Percentiles rank a stretch among this genome's conserved stretches.
These are phyloP conservation scores for Mycena latifolia DNA, from an alignment of 768 basidiomycete genomes.

Conservation along the genomic window DNA sequence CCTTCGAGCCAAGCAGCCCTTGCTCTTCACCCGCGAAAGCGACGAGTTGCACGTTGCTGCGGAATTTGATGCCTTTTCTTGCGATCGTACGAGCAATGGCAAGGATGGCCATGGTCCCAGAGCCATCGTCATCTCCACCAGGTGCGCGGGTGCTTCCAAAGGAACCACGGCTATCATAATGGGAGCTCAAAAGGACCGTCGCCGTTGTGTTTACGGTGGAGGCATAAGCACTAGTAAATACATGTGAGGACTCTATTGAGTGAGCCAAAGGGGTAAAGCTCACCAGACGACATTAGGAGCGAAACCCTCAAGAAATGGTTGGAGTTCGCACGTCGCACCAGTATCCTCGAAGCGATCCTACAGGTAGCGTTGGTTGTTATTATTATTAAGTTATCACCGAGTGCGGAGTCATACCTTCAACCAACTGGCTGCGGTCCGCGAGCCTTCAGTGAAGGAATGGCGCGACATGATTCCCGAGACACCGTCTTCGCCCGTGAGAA, in stretches of 20 bases:
- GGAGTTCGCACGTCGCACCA: conserved; percentile 80
- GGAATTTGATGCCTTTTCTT: conserved; percentile 75
- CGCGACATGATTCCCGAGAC: conserved; percentile 78
- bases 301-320: conserved; percentile 77
- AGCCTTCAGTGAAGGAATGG: conserved; percentile 83
- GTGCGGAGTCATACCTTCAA: conserved; percentile 58
- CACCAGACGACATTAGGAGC: conserved; percentile 93
- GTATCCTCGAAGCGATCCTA: conserved; percentile 70
- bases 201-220: conserved; percentile 67
- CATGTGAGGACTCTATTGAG: background rate
- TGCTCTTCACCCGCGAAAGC: conserved; percentile 95
- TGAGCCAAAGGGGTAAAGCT: conserved; percentile 29
- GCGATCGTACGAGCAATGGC: conserved; percentile 83
- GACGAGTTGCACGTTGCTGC: conserved; percentile 81
- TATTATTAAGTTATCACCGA: too few species aligned
- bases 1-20: conserved; percentile 83
- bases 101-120: conserved; percentile 77
- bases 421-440: conserved; percentile 78
- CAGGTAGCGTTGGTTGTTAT: background rate
- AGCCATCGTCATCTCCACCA: conserved; percentile 66
- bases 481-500: conserved; percentile 88
- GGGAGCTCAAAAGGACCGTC: conserved; percentile 82
- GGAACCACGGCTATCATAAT: conserved; percentile 94
- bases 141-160: conserved; percentile 82
- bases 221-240: conserved; percentile 63